Percentiles rank a stretch among this genome's conserved stretches.
phyloP scores from a whole-genome alignment of 371 early-diverging fungal genomes.

The Vairimorpha necatrix region DNA sequence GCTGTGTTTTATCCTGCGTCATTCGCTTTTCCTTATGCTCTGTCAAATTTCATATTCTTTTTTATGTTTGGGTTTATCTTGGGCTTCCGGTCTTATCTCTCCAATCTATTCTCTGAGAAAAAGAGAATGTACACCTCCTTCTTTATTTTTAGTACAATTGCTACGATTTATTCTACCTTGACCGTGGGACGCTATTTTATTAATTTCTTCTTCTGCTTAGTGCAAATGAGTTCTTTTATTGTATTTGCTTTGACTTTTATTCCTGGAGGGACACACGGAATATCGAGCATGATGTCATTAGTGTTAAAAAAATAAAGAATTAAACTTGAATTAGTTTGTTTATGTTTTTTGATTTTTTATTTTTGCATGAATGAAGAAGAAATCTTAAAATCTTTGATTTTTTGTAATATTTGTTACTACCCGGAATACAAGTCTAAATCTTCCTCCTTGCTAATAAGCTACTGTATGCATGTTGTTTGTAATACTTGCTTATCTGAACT shows the following conservation, averaged over 20 bases:
- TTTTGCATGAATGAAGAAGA: slow-evolving; percentile 15
- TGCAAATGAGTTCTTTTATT: slow-evolving; percentile 55
- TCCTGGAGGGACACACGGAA: slow-evolving; percentile 57
- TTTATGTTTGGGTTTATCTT: slow-evolving; percentile 60
- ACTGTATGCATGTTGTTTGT: slow-evolving; percentile 9
- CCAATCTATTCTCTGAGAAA: slow-evolving; percentile 42
- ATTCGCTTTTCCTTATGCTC: slow-evolving; percentile 61
- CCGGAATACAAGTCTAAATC: background rate
- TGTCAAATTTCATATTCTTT: slow-evolving; percentile 60
- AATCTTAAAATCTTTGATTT: background rate
- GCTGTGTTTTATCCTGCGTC: slow-evolving; percentile 42
- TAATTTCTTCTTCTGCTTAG: slow-evolving; percentile 30
- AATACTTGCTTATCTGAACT: background rate
- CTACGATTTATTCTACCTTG: slow-evolving; percentile 50
- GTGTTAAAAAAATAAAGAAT: slow-evolving; percentile 39
- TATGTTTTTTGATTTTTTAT: background rate
- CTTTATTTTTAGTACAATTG: slow-evolving; percentile 45
- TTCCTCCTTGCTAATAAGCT: background rate
- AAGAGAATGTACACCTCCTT: slow-evolving; percentile 50
- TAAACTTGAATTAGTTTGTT: too few relatives aligned
- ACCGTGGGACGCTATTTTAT: slow-evolving; percentile 35
- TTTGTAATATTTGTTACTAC: slow-evolving; percentile 1
- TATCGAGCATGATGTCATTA: slow-evolving; percentile 47
- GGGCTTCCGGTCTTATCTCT: slow-evolving; percentile 61
- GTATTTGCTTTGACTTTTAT: slow-evolving; percentile 53